These are phyloP conservation scores for Terana coerulea DNA, from an alignment of 768 basidiomycete species.

Conservation along the genomic window DNA sequence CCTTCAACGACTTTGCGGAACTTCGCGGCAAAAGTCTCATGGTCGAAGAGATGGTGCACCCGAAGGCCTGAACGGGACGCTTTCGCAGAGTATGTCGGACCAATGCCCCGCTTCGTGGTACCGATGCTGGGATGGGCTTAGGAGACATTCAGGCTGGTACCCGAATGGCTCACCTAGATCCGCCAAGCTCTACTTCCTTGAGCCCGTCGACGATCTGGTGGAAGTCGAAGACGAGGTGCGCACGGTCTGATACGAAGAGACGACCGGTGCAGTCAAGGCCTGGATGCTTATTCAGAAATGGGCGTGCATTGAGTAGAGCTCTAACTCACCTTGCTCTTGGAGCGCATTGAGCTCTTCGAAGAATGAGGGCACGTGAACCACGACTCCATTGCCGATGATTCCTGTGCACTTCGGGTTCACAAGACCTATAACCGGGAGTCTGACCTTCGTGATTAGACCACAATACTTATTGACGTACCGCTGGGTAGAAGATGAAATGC, in stretches of 20 bases:
- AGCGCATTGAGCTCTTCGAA: conserved; percentile 89
- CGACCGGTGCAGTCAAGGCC: conserved; percentile 84
- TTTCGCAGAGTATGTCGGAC: conserved; percentile 97
- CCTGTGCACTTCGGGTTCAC: conserved; percentile 84
- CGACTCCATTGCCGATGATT: conserved; percentile 93
- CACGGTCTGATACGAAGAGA: conserved; percentile 91
- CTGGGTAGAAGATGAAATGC: conserved; percentile 95
- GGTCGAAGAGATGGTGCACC: conserved; percentile 94
- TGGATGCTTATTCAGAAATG: conserved; percentile 26
- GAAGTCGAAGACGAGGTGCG: conserved; percentile 97
- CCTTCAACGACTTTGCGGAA: conserved; percentile 96
- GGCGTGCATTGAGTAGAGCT: background rate
- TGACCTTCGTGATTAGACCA: background rate
- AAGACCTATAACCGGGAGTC: conserved; percentile 48
- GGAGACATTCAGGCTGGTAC: background rate
- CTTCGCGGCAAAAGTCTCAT: conserved; percentile 78
- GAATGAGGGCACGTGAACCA: conserved; percentile 93
- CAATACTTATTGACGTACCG: no score
- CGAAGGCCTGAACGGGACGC: conserved; percentile 94
- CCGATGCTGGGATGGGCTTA: conserved; percentile 63
- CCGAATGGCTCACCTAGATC: background rate
- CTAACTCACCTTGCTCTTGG: conserved; percentile 68
- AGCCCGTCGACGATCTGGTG: conserved; percentile 99
- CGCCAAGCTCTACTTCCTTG: background rate
- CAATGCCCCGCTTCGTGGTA: conserved; percentile 97